phyloP scores from a whole-genome alignment of 2,329 filamentous ascomycete genomes.

The Neurospora sp. region DNA sequence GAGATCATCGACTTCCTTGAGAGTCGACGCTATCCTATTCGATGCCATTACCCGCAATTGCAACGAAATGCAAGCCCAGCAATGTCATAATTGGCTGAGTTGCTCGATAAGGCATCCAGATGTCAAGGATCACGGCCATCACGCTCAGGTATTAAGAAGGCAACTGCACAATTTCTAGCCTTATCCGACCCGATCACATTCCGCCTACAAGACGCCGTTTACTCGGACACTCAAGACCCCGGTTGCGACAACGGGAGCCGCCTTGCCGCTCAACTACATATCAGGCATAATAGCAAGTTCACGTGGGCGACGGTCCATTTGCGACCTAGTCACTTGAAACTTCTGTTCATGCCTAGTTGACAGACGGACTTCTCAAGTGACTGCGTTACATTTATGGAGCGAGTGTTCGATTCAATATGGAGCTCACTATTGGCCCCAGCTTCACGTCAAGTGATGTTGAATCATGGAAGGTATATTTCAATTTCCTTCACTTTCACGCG shows the following conservation, averaged over 20 bases:
- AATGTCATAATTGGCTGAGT: neutral
- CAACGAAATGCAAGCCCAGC: neutral
- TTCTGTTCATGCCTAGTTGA: neutral
- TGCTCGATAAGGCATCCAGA: neutral
- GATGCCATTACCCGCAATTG: neutral
- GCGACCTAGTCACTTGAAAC: neutral
- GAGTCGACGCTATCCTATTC: neutral
- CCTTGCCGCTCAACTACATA: neutral
- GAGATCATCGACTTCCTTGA: neutral
- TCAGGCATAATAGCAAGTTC: neutral
- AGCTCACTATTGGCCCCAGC: neutral
- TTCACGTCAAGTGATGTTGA: neutral
- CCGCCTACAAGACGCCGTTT: neutral
- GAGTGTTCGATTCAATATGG: neutral
- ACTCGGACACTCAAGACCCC: neutral
- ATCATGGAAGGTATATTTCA: neutral
- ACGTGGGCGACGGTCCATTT: neutral
- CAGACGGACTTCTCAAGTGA: neutral
- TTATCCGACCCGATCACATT: neutral
- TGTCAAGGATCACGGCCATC: neutral
- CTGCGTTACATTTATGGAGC: neutral
- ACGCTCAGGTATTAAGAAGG: neutral
- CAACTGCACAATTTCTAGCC: neutral
- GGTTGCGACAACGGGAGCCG: neutral
- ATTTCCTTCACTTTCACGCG: neutral